phyloP scores from a whole-genome alignment of 2,329 filamentous ascomycete genomes.

The Gaeumannomyces tritici region DNA sequence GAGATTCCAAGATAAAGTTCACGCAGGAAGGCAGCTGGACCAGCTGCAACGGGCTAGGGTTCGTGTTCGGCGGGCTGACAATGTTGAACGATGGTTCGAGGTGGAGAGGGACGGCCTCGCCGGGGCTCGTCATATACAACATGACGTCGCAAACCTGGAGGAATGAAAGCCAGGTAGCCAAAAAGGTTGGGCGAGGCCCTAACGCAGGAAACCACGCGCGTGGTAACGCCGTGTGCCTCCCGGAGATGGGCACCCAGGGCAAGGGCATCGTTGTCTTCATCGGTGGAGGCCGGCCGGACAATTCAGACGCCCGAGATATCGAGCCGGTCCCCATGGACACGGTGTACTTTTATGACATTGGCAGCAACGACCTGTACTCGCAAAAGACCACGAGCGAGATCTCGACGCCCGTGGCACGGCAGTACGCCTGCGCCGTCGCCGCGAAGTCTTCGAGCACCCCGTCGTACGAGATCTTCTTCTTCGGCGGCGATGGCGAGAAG shows the following conservation, averaged over 20 bases:
- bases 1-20: no score
- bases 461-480: constrained; percentile 18
- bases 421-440: constrained; percentile 22
- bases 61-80: background rate
- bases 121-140: constrained; percentile 1
- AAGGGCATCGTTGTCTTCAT: constrained; percentile 2
- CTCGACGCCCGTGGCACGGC: background rate
- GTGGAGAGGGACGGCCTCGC: background rate
- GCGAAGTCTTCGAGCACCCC: constrained; percentile 3
- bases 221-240: constrained; percentile 19
- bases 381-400: constrained; percentile 22
- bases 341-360: constrained; percentile 22
- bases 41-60: background rate
- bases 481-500: constrained; percentile 17
- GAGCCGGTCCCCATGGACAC: background rate
- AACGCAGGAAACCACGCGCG: background rate
- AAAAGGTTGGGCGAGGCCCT: background rate
- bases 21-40: background rate
- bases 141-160: background rate
- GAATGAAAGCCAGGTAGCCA: background rate
- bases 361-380: constrained; percentile 20
- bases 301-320: background rate
- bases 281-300: background rate
- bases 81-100: background rate
- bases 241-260: constrained; percentile 18